These are phyloP conservation scores for Plasmodium ovale DNA, from an alignment of 169 alveolate genomes.

Conservation along the genomic window DNA sequence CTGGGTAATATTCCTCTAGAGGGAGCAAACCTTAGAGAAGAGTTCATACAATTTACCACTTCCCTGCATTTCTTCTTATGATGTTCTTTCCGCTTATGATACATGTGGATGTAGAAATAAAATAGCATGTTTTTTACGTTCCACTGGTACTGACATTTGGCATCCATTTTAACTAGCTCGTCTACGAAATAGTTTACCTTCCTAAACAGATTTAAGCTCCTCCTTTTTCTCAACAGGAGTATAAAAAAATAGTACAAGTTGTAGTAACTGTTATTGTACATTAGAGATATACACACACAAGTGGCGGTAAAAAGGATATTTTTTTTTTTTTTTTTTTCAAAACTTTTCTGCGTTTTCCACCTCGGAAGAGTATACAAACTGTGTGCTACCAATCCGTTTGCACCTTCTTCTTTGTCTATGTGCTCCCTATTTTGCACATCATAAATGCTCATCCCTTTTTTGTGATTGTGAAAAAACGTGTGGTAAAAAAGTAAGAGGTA, in stretches of 20 bases:
- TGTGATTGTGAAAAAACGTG: background rate
- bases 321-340: background rate
- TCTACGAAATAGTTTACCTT: conserved; percentile 17
- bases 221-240: background rate
- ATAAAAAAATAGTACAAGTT: conserved; percentile 31
- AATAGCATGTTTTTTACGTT: conserved; percentile 37
- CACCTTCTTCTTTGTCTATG: background rate
- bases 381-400: background rate
- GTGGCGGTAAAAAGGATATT: conserved; percentile 7
- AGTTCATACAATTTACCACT: background rate
- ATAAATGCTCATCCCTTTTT: background rate
- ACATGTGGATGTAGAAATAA: conserved; percentile 28
- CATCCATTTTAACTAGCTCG: conserved; percentile 40
- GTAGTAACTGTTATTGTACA: conserved; percentile 44
- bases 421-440: background rate
- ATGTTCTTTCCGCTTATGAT: background rate
- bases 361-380: no score
- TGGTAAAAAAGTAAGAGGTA: conserved; percentile 9
- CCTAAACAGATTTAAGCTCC: background rate
- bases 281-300: conserved; percentile 39
- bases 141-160: conserved; percentile 55
- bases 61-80: background rate
- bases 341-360: background rate
- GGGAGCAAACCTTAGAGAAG: background rate
- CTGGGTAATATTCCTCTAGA: no score